Evolutionary conservation across 495 filamentous ascomycete species (phyloP).

Genomic region (Podospora conica): DNA sequence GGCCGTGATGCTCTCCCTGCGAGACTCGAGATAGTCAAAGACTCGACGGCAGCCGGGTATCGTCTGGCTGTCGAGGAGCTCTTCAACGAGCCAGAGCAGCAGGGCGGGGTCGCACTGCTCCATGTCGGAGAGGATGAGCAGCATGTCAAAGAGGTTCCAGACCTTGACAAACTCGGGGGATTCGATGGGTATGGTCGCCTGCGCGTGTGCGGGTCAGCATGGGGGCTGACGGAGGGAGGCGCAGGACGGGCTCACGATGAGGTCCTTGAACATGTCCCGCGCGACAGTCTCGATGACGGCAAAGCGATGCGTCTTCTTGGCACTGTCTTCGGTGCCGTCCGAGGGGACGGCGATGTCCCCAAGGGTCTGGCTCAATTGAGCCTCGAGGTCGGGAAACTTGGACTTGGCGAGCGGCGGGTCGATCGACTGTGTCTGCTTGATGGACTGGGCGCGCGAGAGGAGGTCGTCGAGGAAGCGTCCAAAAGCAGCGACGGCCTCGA

Average conservation of each 20-base stretch:
- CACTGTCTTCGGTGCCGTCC: constrained; percentile 20
- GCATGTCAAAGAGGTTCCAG: constrained; percentile 89
- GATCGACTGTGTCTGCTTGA: constrained; percentile 61
- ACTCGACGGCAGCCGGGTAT: constrained; percentile 83
- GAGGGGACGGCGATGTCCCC: constrained; percentile 12
- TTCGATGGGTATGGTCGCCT: constrained; percentile 66
- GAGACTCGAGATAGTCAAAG: constrained; percentile 90
- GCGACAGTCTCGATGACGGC: constrained; percentile 73
- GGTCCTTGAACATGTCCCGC: constrained; percentile 65
- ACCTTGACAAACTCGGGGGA: constrained; percentile 69
- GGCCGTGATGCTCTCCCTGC: constrained; percentile 76
- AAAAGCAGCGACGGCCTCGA: constrained; percentile 52
- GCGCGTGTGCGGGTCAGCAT: constrained; percentile 10
- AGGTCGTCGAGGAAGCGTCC: constrained; percentile 53
- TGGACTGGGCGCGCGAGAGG: constrained; percentile 53
- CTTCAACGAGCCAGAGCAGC: constrained; percentile 85
- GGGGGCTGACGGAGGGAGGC: neutral
- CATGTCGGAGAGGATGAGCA: constrained; percentile 76
- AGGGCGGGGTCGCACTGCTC: constrained; percentile 81
- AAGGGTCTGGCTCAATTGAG: constrained; percentile 35
- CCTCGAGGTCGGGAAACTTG: constrained; percentile 47
- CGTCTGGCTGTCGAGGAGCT: constrained; percentile 91
- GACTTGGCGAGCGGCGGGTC: constrained; percentile 70
- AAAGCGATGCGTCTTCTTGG: constrained; percentile 44
- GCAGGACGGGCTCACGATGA: constrained; percentile 53